phyloP scores from a whole-genome alignment of 202 grass and related monocot species.

The Hordeum pubiflorum region DNA sequence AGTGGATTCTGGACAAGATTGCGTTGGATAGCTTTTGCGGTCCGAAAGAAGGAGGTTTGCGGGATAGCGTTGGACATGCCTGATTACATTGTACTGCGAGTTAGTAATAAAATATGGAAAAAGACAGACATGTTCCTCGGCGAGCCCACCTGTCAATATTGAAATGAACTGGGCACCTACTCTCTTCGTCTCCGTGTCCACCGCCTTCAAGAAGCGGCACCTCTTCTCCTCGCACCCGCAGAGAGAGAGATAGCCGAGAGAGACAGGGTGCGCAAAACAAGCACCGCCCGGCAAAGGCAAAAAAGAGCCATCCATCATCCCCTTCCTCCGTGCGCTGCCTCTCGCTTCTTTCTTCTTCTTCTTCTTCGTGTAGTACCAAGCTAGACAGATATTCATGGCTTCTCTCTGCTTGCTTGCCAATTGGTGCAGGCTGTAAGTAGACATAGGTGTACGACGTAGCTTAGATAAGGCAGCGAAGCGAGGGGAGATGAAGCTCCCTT shows the following conservation, averaged over 20 bases:
- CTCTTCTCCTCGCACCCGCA: not conserved
- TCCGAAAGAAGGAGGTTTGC: too few relatives aligned
- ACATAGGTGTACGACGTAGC: not conserved
- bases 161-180: constrained; percentile 35
- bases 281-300: not conserved
- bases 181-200: not conserved
- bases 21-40: too few relatives aligned
- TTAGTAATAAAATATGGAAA: not conserved
- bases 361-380: not conserved
- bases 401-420: not conserved
- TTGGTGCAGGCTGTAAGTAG: not conserved
- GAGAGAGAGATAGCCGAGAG: too few relatives aligned
- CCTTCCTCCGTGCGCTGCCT: not conserved
- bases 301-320: not conserved
- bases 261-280: not conserved
- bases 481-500: constrained; percentile 39
- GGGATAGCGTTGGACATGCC: too few relatives aligned
- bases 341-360: not conserved
- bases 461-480: not conserved
- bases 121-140: constrained; percentile 24
- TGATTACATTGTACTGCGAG: too few relatives aligned
- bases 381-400: not conserved
- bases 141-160: constrained; percentile 25
- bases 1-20: too few relatives aligned
- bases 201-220: constrained; percentile 18